Conservation (phyloP, 176 grass and related monocot species). For the Olyra latifolia region DNA sequence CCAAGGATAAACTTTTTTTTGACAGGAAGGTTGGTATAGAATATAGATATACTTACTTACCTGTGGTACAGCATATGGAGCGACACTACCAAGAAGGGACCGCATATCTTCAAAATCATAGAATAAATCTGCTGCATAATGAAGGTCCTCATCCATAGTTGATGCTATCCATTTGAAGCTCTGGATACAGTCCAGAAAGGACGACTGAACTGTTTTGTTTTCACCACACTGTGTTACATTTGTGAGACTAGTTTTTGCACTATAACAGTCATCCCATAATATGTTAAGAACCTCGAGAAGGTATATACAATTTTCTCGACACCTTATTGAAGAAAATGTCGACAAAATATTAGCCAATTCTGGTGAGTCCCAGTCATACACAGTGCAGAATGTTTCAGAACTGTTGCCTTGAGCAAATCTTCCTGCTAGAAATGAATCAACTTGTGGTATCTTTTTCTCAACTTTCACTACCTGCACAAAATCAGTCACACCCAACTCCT, state of each 20-base stretch:
- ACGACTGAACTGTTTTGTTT: conserved; percentile 54
- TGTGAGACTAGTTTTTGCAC: conserved; percentile 44
- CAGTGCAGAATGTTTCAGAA: conserved; percentile 33
- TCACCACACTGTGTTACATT: conserved; percentile 33
- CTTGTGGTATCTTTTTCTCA: conserved; percentile 41
- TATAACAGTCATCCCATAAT: conserved; percentile 90
- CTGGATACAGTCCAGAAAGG: conserved; percentile 72
- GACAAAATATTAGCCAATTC: conserved; percentile 72
- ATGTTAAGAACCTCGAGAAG: conserved; percentile 87
- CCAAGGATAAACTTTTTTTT: neutral
- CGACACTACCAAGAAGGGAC: conserved; percentile 71
- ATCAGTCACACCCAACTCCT: conserved; percentile 85
- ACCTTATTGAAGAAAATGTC: conserved; percentile 68
- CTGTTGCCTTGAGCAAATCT: conserved; percentile 22
- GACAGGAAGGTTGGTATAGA: neutral
- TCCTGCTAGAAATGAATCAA: conserved; percentile 29
- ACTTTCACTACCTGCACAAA: conserved; percentile 76
- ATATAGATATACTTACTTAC: conserved; percentile 51
- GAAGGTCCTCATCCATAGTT: conserved; percentile 69
- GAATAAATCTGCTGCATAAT: conserved; percentile 70
- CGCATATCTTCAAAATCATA: conserved; percentile 63
- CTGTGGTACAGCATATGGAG: conserved; percentile 83
- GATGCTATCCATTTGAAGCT: conserved; percentile 87
- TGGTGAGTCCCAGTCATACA: conserved; percentile 88
- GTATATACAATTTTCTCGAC: conserved; percentile 68